Evolutionary conservation across 23 red algal species (phyloP), one percentile per base, ranked within the genome.

Genomic region (Chondrus crispus): DNA sequence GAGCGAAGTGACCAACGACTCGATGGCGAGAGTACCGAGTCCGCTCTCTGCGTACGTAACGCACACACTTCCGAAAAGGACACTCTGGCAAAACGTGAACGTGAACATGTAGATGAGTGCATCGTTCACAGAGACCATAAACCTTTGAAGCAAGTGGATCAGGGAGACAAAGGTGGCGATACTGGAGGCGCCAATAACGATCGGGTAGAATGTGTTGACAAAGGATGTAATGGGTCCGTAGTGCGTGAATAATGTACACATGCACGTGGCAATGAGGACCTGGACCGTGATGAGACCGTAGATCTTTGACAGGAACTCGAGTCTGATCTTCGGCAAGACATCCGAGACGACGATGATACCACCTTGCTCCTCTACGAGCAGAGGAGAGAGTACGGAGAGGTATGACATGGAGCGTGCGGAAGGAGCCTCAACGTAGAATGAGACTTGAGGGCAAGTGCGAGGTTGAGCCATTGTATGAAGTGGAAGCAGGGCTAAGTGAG

Each of bases 271-370:
- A 28, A 96, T 28, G 38, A 82, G 81, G 33, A 99, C 85, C 85
- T 99, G 97, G 28, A 87, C 72, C 0, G 93, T 75, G 10, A 99
- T 92, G 32, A 99, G 88, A 26, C 80, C 75, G 86, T 96, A 99
- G 0, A 99, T 94, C 66, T 99, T 99, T 40, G 94, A 91, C 51
- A 99, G 42, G 74, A 99, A 99, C 22, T 79, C 94, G 44, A 99
- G 92, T 19, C 94, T 87, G 42, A 96, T 81, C n/a, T n/a, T n/a
- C n/a, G n/a, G n/a, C n/a, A n/a, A n/a, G n/a, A n/a, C n/a, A n/a
- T n/a, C n/a, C n/a, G n/a, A n/a, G n/a, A n/a, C n/a, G n/a, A n/a
- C n/a, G n/a, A n/a, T n/a, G n/a, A n/a, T n/a, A n/a, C n/a, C n/a
- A n/a, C n/a, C n/a, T n/a, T n/a, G n/a, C n/a, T n/a, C n/a, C n/a